Conservation (phyloP, 805 yeast species). For the Monosporozyma aquatica region DNA sequence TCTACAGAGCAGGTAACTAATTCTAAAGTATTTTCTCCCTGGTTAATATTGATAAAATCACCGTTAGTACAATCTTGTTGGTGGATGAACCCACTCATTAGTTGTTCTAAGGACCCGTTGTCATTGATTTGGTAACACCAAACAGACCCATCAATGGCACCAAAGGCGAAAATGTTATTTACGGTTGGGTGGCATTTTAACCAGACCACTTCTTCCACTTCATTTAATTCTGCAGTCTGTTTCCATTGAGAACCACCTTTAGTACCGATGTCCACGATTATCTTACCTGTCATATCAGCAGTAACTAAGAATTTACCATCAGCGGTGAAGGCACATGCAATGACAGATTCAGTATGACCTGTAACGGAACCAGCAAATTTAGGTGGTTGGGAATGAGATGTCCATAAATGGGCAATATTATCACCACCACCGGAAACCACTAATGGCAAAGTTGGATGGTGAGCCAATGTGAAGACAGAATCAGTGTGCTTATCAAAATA, state of each 20-base stretch:
- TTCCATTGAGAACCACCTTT: conserved; percentile 83
- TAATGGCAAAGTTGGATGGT: conserved; percentile 77
- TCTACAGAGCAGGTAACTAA: conserved; percentile 78
- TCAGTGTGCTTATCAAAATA: conserved; percentile 88
- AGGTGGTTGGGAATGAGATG: conserved; percentile 80
- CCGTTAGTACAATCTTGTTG: conserved; percentile 75
- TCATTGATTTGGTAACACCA: conserved; percentile 78
- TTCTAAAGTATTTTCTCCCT: conserved; percentile 49
- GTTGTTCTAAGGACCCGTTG: conserved; percentile 49
- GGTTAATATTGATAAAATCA: conserved; percentile 50
- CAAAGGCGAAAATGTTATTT: conserved; percentile 73
- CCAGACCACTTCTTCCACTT: conserved; percentile 88
- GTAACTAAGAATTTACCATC: conserved; percentile 78
- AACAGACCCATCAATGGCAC: conserved; percentile 86
- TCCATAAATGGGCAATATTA: conserved; percentile 82
- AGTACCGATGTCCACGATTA: conserved; percentile 60
- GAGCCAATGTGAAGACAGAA: conserved; percentile 71
- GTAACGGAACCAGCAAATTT: conserved; percentile 63
- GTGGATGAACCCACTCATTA: conserved; percentile 76
- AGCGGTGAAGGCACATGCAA: conserved; percentile 70
- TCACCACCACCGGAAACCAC: conserved; percentile 96
- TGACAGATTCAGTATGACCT: conserved; percentile 84
- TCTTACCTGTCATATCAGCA: conserved; percentile 91
- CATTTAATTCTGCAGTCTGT: conserved; percentile 59
- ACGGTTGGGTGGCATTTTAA: conserved; percentile 69